Conservation (phyloP, 1,284 basidiomycete genomes). For the Moesziomyces sp. region DNA sequence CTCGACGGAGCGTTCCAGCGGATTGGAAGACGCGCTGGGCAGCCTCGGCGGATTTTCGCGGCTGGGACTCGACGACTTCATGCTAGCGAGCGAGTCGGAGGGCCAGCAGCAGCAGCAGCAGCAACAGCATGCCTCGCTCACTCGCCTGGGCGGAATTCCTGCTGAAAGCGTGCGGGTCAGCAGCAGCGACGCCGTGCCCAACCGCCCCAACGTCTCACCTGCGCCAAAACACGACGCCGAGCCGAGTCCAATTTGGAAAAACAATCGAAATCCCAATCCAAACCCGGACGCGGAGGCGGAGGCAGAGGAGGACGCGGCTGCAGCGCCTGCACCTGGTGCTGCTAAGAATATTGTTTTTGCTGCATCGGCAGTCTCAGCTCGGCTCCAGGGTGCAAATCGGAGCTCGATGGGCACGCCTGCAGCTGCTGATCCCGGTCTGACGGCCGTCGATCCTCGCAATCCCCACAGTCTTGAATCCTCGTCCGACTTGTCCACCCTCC, state of each 20-base stretch:
- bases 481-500: not conserved
- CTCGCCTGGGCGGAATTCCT: not conserved
- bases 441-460: not conserved
- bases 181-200: too few relatives aligned
- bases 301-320: too few relatives aligned
- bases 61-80: slow-evolving; percentile 18
- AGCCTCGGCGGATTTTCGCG: slow-evolving; percentile 11
- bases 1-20: not conserved
- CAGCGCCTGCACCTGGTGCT: too few relatives aligned
- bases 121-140: too few relatives aligned
- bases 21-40: not conserved
- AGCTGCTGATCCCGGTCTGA: not conserved
- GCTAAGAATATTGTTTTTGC: not conserved
- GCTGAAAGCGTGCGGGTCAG: not conserved
- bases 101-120: not conserved
- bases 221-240: not conserved
- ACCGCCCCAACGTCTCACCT: too few relatives aligned
- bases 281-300: too few relatives aligned
- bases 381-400: not conserved
- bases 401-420: not conserved
- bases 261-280: not conserved
- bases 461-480: not conserved
- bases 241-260: not conserved
- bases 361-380: not conserved
- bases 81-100: slow-evolving; percentile 1